Evolutionary conservation across 2,329 filamentous ascomycete genomes (phyloP), one percentile per base, ranked within the genome.

Genomic region (Colletotrichum spinosum): DNA sequence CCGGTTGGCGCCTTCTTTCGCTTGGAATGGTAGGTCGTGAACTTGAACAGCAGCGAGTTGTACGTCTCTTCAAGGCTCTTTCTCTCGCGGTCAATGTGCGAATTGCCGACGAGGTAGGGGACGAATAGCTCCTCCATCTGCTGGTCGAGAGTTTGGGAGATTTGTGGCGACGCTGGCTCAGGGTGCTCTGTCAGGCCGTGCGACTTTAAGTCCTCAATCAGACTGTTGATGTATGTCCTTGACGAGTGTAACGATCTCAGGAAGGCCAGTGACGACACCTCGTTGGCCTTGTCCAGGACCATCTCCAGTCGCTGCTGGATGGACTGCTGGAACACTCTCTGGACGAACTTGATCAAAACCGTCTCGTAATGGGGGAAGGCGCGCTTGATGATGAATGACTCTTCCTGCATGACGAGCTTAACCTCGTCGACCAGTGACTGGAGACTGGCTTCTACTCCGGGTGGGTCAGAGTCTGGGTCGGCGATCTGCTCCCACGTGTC

Each of bases 351-450:
- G 69, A 90, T 90, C 55, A 99, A 82, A 1, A 99, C 96, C 65
- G 95, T 94, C 72, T 99, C 96, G 71, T 97, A 95, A 76, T 94
- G 97, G 0, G 96, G 96, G 74, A 99, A 99, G 0, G 96, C 95
- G 55, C 94, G 89, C 77, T 96, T 97, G 76, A 99, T 98, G 76
- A 97, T 97, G 70, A 93, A 92, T 9, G 95, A 97, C 74, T 99
- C 96, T 73, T 98, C 95, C 75, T 98, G 95, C 78, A 98, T 94
- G 50, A 97, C 93, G 50, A 97, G 91, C 77, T 92, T 93, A 72
- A 98, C 94, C 77, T 99, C 96, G 71, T 98, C 95, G 39, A 98
- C 85, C 34, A 99, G 84, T 6, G 93, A 95, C 79, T 98, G 95
- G 60, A 99, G 80, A 71, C 93, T 97, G 4, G 93, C 92, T 76